These are phyloP conservation scores for Ambrosiella beaveri DNA, from an alignment of 2,329 filamentous ascomycete genomes.

Conservation along the genomic window DNA sequence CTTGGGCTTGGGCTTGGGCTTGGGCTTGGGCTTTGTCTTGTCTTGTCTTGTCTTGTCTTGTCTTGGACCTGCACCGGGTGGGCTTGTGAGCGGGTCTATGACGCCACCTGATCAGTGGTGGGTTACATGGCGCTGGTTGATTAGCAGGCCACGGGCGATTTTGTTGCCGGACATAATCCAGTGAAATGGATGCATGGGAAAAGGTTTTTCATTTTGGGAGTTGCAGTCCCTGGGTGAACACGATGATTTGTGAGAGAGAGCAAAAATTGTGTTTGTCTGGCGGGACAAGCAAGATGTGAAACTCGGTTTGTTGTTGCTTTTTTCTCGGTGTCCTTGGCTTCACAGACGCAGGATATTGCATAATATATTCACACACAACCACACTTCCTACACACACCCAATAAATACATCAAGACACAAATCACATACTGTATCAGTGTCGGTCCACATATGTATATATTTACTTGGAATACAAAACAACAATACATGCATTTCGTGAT, in stretches of 20 bases:
- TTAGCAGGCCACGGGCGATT: background rate
- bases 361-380: too few species aligned
- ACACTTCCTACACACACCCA: too few species aligned
- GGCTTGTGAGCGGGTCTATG: background rate
- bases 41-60: background rate
- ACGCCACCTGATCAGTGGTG: background rate
- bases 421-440: too few species aligned
- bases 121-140: background rate
- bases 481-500: background rate
- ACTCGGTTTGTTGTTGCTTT: too few species aligned
- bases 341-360: too few species aligned
- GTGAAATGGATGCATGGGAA: background rate
- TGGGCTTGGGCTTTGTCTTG: background rate
- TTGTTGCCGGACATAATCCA: background rate
- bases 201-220: too few species aligned
- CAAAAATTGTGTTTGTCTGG: too few species aligned
- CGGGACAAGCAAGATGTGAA: too few species aligned
- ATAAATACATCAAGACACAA: too few species aligned
- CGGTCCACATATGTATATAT: background rate
- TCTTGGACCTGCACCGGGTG: background rate
- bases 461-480: background rate
- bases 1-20: background rate
- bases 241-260: too few species aligned
- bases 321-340: too few species aligned
- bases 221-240: too few species aligned